A percentile compares a stretch with the other conserved stretches of the same genome.
Evolutionary conservation across 73 alveolate genomes (phyloP).

Genomic region (Tetrahymena elliotti): DNA sequence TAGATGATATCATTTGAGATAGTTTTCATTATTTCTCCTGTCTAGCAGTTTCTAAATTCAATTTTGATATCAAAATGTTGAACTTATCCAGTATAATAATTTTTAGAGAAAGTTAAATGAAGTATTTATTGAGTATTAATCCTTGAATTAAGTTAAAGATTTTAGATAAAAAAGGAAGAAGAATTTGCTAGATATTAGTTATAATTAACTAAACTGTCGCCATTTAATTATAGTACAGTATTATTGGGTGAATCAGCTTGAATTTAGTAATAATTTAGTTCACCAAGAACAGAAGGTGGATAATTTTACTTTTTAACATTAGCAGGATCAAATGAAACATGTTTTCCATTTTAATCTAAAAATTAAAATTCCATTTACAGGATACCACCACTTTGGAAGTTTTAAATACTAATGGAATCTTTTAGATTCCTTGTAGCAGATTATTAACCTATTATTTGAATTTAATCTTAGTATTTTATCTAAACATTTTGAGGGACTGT

Average conservation of each 20-base stretch:
- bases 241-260: not conserved
- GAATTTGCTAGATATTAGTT: too few species aligned
- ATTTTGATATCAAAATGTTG: too few species aligned
- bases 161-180: not conserved
- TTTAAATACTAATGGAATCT: too few species aligned
- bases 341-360: not conserved
- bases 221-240: not conserved
- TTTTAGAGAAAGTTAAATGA: not conserved
- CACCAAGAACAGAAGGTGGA: not conserved
- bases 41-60: not conserved
- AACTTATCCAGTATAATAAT: not conserved
- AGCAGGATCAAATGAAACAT: not conserved
- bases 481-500: not conserved
- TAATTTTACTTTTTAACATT: too few species aligned
- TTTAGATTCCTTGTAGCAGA: not conserved
- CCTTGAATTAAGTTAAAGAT: not conserved
- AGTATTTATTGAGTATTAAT: not conserved
- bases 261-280: not conserved
- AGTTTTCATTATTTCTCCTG: not conserved
- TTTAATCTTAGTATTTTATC: too few species aligned
- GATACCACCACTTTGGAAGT: not conserved
- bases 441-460: not conserved
- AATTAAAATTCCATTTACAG: not conserved
- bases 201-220: not conserved
- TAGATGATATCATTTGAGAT: not conserved